Conservation (phyloP, 164 flowering plant species). For the Vitis labrusca region DNA sequence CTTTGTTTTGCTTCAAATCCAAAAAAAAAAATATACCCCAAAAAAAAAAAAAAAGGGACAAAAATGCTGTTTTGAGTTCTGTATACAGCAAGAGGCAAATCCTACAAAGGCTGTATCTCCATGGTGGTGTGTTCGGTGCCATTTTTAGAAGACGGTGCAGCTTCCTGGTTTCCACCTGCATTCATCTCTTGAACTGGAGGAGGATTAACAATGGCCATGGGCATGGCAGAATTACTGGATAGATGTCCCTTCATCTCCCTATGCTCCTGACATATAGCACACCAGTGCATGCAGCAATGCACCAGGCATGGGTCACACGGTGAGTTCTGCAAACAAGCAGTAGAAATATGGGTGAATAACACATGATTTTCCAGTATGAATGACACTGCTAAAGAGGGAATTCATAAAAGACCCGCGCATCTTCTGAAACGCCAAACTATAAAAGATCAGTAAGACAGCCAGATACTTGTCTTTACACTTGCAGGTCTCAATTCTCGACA, state of each 20-base stretch:
- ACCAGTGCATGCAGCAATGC: slow-evolving; percentile 93
- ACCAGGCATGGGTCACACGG: slow-evolving; percentile 97
- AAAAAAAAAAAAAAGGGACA: background rate
- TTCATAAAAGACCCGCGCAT: too few species aligned
- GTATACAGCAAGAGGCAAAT: background rate
- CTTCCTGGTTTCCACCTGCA: slow-evolving; percentile 26
- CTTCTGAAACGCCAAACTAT: too few species aligned
- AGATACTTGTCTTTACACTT: too few species aligned
- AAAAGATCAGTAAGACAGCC: too few species aligned
- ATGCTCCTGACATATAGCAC: slow-evolving; percentile 98
- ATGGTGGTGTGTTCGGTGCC: slow-evolving; percentile 26
- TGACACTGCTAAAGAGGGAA: too few species aligned
- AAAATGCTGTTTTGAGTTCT: background rate
- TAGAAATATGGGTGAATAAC: too few species aligned
- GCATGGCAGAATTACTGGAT: slow-evolving; percentile 56
- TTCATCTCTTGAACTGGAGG: slow-evolving; percentile 93
- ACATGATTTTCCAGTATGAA: too few species aligned
- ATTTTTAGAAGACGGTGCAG: slow-evolving; percentile 31
- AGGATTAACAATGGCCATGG: slow-evolving; percentile 84
- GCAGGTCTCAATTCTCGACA: too few species aligned
- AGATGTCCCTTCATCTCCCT: slow-evolving; percentile 89
- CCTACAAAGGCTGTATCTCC: slow-evolving; percentile 57
- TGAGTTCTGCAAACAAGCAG: slow-evolving; percentile 59
- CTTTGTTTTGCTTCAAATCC: background rate
- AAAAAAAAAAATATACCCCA: too few species aligned